Evolutionary conservation across 1,284 basidiomycete genomes (phyloP).

Genomic region (Trametes versicolor): DNA sequence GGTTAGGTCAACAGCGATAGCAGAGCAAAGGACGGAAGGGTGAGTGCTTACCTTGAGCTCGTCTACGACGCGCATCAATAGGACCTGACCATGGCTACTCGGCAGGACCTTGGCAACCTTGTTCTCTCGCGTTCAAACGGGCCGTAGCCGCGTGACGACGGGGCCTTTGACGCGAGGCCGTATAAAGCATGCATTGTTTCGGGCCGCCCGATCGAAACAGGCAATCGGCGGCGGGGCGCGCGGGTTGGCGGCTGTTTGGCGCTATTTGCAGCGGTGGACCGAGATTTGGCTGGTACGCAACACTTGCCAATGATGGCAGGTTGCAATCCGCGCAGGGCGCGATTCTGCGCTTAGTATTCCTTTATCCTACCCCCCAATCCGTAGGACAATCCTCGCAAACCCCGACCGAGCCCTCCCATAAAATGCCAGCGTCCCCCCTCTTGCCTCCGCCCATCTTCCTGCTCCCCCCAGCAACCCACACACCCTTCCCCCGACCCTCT

Average conservation of each 20-base stretch:
- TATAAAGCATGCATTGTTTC: constrained; percentile 31
- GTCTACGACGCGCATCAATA: background rate
- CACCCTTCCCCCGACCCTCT: constrained; percentile 2
- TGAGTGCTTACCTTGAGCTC: constrained; percentile 2
- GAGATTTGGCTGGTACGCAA: constrained; percentile 27
- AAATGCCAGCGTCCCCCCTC: constrained; percentile 2
- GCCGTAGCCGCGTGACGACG: constrained; percentile 7
- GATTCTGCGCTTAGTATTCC: constrained; percentile 25
- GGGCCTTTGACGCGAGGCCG: constrained; percentile 3
- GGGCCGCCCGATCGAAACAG: constrained; percentile 15
- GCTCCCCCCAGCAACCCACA: constrained; percentile 8
- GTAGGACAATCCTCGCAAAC: constrained; percentile 22
- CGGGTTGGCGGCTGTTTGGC: constrained; percentile 32
- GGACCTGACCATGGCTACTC: constrained; percentile 3
- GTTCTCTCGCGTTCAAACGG: constrained; percentile 5
- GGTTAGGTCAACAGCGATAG: background rate
- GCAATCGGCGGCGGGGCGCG: constrained; percentile 12
- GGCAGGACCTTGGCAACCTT: constrained; percentile 26
- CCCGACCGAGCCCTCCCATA: constrained; percentile 9
- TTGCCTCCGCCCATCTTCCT: constrained; percentile 8
- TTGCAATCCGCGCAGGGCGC: constrained; percentile 27
- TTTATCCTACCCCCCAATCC: constrained; percentile 26
- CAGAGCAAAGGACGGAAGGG: constrained; percentile 3
- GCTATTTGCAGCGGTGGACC: constrained; percentile 32
- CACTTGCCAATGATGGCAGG: constrained; percentile 28